A percentile compares a stretch with the other conserved stretches of the same genome.
Conservation (phyloP, 345 rosid species). For the Brassica incana region DNA sequence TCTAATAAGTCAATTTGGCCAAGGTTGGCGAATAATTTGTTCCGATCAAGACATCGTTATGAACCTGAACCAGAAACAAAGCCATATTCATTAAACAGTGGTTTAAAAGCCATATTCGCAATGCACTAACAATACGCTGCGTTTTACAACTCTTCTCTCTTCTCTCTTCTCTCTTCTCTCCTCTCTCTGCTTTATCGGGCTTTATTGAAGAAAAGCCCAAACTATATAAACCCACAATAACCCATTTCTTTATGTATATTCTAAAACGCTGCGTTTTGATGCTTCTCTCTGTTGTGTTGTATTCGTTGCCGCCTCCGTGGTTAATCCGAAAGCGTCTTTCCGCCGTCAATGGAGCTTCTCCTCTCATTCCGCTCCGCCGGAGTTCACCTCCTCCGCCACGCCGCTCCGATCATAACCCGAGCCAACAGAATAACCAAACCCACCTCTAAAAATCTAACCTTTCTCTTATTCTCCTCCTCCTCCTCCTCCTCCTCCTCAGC, state of each 20-base stretch:
- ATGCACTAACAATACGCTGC: slow-evolving; percentile 5
- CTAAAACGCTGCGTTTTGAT: not conserved
- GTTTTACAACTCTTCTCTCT: not conserved
- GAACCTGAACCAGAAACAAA: slow-evolving; percentile 4
- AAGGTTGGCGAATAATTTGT: slow-evolving; percentile 11
- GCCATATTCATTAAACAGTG: slow-evolving; percentile 3
- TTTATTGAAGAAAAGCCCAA: not conserved
- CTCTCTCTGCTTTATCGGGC: slow-evolving; percentile 8
- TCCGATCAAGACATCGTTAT: not conserved
- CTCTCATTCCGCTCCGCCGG: slow-evolving; percentile 32
- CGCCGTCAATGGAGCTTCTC: slow-evolving; percentile 26
- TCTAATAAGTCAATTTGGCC: not conserved
- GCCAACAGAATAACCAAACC: slow-evolving; percentile 22
- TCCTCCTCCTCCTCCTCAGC: no score
- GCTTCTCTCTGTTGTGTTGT: not conserved
- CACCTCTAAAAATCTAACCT: slow-evolving; percentile 27
- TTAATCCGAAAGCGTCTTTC: slow-evolving; percentile 6
- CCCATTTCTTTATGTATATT: no score
- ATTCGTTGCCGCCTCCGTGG: slow-evolving; percentile 8
- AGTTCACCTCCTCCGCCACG: slow-evolving; percentile 27
- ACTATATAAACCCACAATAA: not conserved
- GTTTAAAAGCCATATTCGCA: not conserved
- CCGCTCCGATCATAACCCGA: not conserved
- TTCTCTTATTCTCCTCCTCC: slow-evolving; percentile 35
- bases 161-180: no score